Percentiles rank a stretch among this genome's conserved stretches.
phyloP scores from a whole-genome alignment of 192 early-diverging fungal species.

The Podila horticola region DNA sequence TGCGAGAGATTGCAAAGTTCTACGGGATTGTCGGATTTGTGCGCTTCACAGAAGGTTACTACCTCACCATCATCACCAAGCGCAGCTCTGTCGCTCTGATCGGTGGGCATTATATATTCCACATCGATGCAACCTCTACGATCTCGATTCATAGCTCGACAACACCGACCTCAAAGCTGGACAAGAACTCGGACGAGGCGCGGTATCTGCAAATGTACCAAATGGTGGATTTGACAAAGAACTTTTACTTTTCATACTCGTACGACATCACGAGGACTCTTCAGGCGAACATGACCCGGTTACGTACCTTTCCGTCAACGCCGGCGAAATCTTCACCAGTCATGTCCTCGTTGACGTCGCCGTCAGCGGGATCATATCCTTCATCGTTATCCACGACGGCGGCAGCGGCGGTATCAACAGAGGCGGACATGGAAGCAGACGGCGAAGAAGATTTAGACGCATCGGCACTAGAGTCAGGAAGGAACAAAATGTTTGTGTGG shows the following conservation, averaged over 20 bases:
- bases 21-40: constrained; percentile 91
- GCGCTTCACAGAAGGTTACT: constrained; percentile 91
- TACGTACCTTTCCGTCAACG: constrained; percentile 6
- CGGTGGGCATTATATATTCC: constrained; percentile 96
- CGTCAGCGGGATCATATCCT: neutral
- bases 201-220: constrained; percentile 87
- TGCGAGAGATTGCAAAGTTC: constrained; percentile 72
- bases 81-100: constrained; percentile 88
- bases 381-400: constrained; percentile 14
- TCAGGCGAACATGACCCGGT: constrained; percentile 87
- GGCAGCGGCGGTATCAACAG: neutral
- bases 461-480: constrained; percentile 2
- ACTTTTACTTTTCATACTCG: constrained; percentile 98
- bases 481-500: constrained; percentile 97
- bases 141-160: constrained; percentile 67
- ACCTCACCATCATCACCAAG: constrained; percentile 88
- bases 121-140: constrained; percentile 90
- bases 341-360: too few species aligned
- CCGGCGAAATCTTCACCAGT: neutral
- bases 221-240: constrained; percentile 92
- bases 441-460: too few species aligned
- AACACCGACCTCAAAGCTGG: constrained; percentile 66
- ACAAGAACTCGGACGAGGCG: constrained; percentile 79
- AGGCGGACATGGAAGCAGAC: neutral
- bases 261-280: constrained; percentile 95